Conservation (phyloP, 2,329 filamentous ascomycete species). For the Pyricularia grisea region DNA sequence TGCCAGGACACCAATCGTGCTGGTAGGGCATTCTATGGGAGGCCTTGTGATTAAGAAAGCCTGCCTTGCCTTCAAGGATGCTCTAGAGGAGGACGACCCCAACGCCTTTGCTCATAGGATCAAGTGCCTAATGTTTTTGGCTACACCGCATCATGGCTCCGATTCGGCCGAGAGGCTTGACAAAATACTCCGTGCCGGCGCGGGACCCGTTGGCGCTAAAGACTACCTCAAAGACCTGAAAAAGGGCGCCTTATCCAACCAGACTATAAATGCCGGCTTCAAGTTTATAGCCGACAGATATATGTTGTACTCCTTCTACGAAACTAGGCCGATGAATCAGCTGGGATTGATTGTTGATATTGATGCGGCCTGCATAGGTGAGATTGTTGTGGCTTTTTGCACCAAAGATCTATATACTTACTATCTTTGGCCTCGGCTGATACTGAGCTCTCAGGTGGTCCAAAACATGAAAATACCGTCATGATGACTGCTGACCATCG, state of each 20-base stretch:
- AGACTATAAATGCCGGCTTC: constrained; percentile 34
- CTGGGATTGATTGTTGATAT: background rate
- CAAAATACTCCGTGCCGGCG: constrained; percentile 9
- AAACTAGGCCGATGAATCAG: constrained; percentile 10
- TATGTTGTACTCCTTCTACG: constrained; percentile 33
- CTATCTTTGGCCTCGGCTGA: too few relatives aligned
- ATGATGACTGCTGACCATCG: constrained; percentile 23
- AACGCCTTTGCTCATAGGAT: constrained; percentile 19
- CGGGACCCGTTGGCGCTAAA: constrained; percentile 8
- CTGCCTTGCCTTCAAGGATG: constrained; percentile 20
- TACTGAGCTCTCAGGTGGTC: background rate
- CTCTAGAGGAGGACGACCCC: constrained; percentile 15
- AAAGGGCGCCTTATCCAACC: constrained; percentile 11
- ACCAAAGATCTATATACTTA: background rate
- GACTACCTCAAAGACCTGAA: constrained; percentile 15
- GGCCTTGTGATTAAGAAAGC: constrained; percentile 28
- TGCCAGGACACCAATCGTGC: constrained; percentile 23
- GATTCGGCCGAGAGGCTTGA: constrained; percentile 22
- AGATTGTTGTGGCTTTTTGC: background rate
- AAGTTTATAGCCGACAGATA: constrained; percentile 25
- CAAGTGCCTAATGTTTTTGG: constrained; percentile 27
- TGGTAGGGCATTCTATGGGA: constrained; percentile 37
- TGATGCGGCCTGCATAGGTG: constrained; percentile 3
- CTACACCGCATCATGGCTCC: constrained; percentile 29
- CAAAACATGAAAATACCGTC: background rate